Evolutionary conservation across 495 filamentous ascomycete genomes (phyloP).

Genomic region (Aspergillus baeticus): DNA sequence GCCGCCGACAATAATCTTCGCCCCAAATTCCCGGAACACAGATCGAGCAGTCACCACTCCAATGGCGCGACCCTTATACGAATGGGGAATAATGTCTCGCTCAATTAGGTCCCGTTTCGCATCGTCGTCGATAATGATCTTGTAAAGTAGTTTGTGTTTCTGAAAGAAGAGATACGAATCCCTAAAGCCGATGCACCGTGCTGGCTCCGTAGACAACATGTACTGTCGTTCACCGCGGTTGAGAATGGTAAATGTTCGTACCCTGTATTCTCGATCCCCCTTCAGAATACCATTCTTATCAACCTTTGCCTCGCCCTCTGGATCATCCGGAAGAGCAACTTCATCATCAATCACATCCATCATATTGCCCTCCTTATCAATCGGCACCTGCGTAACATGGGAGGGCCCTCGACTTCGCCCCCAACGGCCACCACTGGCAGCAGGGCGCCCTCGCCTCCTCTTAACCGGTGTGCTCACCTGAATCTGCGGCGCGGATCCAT

Average conservation of each 20-base stretch:
- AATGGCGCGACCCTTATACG: conserved; percentile 96
- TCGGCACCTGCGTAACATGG: conserved; percentile 74
- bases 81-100: conserved; percentile 90
- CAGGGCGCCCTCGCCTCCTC: conserved; percentile 65
- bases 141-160: conserved; percentile 90
- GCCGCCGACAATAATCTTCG: conserved; percentile 89
- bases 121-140: conserved; percentile 91
- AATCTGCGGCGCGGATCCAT: conserved; percentile 50
- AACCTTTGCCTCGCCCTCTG: conserved; percentile 89
- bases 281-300: conserved; percentile 79
- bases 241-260: conserved; percentile 85
- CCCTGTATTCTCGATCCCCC: conserved; percentile 85
- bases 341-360: conserved; percentile 91
- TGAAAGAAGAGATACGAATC: conserved; percentile 99
- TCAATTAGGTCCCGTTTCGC: conserved; percentile 93
- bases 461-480: conserved; percentile 58
- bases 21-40: conserved; percentile 95
- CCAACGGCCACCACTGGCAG: conserved; percentile 68
- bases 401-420: conserved; percentile 65
- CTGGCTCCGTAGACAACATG: conserved; percentile 97
- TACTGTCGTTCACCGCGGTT: conserved; percentile 84
- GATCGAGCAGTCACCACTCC: conserved; percentile 95
- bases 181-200: conserved; percentile 92
- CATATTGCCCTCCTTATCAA: conserved; percentile 94
- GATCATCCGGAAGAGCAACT: conserved; percentile 80